Evolutionary conservation across 768 basidiomycete species (phyloP), one percentile per base, ranked within the genome.

Genomic region (Mycena haematopus): DNA sequence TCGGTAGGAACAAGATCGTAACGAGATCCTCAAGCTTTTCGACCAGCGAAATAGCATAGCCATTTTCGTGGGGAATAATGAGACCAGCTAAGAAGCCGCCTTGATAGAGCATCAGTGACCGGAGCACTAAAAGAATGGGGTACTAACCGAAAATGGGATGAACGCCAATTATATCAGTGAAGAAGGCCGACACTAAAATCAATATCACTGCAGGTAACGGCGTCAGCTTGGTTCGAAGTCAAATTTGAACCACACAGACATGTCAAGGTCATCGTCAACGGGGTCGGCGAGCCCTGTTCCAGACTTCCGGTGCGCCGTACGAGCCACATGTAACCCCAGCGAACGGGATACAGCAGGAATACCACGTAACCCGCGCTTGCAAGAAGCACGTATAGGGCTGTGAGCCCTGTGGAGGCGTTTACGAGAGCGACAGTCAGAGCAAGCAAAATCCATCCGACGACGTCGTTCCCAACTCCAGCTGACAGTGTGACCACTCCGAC

Each of bases 1-100:
- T 79, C 7, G 93, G 93, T 33, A 95, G 69, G 70, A 94, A 85
- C 5, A 93, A 70, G 61, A 93, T 85, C 5, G 83, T 76, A 10
- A 95, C 87, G n/a, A 95, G 76, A 78, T 96, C 95, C 75, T 97
- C 95, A 27, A 95, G 74, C 74, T 91, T 95, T 68, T 93, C 92
- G 0, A 92, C 88, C 17, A 96, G 71, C 0, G 90, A 82, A 59
- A 93, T 91, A 7, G 87, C 90, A 70, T 87, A 92, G 0, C 92
- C 92, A 60, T 91, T 89, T 38, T 92, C 87, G 62, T 91, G 87
- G 6, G 95, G 94, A 29, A 95, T 85, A 68, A 94, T 84, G 21
- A 96, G 75, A 17, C 93, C 93, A 21, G 89, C 89, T 35, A 95
- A 66, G 78, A 95, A 95, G 2, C 89, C 93, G 55, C 92, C 90